A percentile compares a stretch with the other conserved stretches of the same genome.
Evolutionary conservation across 352 stramenopile species (phyloP).

Genomic region (Albugo laibachii): DNA sequence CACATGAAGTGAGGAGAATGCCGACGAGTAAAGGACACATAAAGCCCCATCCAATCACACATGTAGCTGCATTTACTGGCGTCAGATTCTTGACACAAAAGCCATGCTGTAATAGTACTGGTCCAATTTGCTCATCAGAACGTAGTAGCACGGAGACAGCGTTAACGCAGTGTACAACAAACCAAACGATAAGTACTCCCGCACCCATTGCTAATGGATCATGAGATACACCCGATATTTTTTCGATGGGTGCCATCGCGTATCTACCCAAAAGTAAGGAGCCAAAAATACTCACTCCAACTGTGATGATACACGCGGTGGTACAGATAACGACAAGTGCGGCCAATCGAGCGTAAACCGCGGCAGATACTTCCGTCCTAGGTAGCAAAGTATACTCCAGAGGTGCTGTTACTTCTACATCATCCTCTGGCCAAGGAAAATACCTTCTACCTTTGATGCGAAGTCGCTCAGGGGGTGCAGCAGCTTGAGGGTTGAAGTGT

Average conservation of each 20-base stretch:
- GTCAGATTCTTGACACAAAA: conserved; percentile 57
- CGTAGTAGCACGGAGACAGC: conserved; percentile 34
- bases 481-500: conserved; percentile 57
- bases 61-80: conserved; percentile 19
- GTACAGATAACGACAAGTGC: conserved; percentile 33
- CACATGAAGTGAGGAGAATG: conserved; percentile 27
- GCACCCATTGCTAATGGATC: conserved; percentile 54
- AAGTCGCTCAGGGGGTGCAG: conserved; percentile 44
- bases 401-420: conserved; percentile 36
- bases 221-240: conserved; percentile 39
- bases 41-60: conserved; percentile 44
- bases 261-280: conserved; percentile 43
- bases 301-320: conserved; percentile 30
- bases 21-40: conserved; percentile 52
- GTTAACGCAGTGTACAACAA: conserved; percentile 42
- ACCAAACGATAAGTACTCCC: conserved; percentile 58
- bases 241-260: conserved; percentile 50
- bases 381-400: conserved; percentile 55
- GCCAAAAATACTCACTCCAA: conserved; percentile 42
- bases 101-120: conserved; percentile 26
- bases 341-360: conserved; percentile 29
- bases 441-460: conserved; percentile 53
- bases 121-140: conserved; percentile 37
- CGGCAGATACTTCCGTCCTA: conserved; percentile 18
- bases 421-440: conserved; percentile 68